Evolutionary conservation across 306 rosid genomes (phyloP).

Genomic region (Chamaecrista fasciculata): DNA sequence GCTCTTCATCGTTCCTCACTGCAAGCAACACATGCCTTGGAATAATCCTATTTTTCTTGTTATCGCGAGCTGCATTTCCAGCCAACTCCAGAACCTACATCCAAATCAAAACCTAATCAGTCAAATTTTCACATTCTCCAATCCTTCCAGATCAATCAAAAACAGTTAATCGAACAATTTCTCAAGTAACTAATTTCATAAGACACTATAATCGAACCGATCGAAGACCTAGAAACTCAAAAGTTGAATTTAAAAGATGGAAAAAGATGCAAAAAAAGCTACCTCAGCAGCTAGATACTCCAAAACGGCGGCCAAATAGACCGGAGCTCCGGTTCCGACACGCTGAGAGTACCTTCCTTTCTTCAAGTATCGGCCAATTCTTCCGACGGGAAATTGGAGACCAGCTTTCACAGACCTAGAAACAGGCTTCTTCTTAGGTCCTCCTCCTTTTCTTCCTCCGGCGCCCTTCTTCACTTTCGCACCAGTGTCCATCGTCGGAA

Average conservation of each 20-base stretch:
- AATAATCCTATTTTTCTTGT: constrained; percentile 74
- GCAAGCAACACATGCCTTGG: constrained; percentile 78
- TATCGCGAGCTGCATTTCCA: constrained; percentile 91
- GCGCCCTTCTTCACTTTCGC: constrained; percentile 51
- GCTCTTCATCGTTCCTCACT: constrained; percentile 81
- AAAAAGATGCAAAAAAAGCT: too few species aligned
- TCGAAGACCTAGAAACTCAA: background rate
- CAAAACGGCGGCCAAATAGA: constrained; percentile 65
- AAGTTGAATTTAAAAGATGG: too few species aligned
- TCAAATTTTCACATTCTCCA: too few species aligned
- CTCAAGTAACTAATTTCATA: too few species aligned
- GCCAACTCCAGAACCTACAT: constrained; percentile 81
- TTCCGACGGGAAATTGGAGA: constrained; percentile 74
- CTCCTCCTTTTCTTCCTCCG: constrained; percentile 54
- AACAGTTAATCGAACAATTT: too few species aligned
- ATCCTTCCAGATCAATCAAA: too few species aligned
- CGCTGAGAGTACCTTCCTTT: constrained; percentile 69
- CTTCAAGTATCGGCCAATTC: constrained; percentile 58
- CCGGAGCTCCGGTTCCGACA: constrained; percentile 60
- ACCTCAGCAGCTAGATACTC: constrained; percentile 78
- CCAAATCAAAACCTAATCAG: too few species aligned
- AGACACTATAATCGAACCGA: background rate
- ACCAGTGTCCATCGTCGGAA: constrained; percentile 49
- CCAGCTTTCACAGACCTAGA: constrained; percentile 63
- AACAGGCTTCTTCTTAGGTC: constrained; percentile 55